phyloP scores from a whole-genome alignment of 1,139 yeast species.

The Dujonia santamariae region DNA sequence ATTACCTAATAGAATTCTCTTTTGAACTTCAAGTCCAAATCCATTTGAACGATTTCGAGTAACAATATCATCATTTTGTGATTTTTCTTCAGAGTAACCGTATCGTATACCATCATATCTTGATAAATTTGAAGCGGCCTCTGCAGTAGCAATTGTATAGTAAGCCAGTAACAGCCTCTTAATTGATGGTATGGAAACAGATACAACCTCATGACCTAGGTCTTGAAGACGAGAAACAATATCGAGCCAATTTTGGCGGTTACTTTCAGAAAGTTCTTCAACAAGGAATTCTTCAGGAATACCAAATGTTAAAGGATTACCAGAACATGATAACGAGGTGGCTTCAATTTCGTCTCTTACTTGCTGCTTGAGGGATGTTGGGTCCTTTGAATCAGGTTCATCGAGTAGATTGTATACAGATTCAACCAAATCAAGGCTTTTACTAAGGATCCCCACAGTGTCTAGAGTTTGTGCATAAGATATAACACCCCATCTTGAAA shows the following conservation, averaged over 20 bases:
- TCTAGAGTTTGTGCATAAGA: constrained; percentile 94
- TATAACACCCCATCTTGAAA: constrained; percentile 89
- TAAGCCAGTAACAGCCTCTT: constrained; percentile 75
- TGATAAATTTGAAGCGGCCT: constrained; percentile 88
- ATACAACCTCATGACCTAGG: constrained; percentile 53
- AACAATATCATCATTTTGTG: constrained; percentile 21
- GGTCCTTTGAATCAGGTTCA: constrained; percentile 68
- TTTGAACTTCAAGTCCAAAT: constrained; percentile 80
- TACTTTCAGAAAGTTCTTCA: constrained; percentile 48
- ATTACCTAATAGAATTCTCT: constrained; percentile 81
- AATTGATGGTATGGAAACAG: constrained; percentile 69
- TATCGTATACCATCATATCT: constrained; percentile 89
- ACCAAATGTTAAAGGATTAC: constrained; percentile 51
- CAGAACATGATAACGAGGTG: not conserved
- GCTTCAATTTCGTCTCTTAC: constrained; percentile 5
- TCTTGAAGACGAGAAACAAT: constrained; percentile 41
- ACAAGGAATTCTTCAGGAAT: constrained; percentile 65
- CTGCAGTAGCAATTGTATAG: constrained; percentile 86
- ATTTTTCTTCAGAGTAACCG: constrained; percentile 39
- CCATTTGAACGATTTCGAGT: constrained; percentile 52
- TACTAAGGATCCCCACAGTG: constrained; percentile 82
- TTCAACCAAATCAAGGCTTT: constrained; percentile 39
- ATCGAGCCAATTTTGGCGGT: constrained; percentile 45
- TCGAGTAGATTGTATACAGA: constrained; percentile 58
- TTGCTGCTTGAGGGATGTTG: constrained; percentile 59